Percentiles rank a stretch among this genome's conserved stretches.
phyloP scores from a whole-genome alignment of 768 basidiomycete genomes.

The Arthromyces matolae region DNA sequence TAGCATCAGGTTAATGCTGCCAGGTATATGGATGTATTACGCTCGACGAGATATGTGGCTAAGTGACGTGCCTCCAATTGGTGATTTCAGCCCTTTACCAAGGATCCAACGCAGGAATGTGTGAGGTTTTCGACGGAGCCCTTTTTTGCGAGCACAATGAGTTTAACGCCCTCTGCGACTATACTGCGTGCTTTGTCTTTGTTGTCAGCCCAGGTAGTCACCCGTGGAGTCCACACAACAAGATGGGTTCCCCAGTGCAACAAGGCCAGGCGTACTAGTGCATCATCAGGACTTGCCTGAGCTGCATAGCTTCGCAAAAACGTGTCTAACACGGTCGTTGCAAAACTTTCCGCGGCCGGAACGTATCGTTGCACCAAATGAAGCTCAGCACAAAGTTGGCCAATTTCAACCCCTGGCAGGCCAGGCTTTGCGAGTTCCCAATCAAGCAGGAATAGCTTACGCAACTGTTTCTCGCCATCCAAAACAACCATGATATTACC shows the following conservation, averaged over 20 bases:
- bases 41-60: too few relatives aligned
- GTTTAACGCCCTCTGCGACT: conserved; percentile 46
- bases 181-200: conserved; percentile 44
- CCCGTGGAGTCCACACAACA: conserved; percentile 46
- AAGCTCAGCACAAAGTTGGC: conserved; percentile 63
- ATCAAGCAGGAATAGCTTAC: conserved; percentile 50
- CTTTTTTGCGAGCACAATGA: conserved; percentile 33
- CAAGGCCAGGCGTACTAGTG: conserved; percentile 33
- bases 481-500: conserved; percentile 57
- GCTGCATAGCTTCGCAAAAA: conserved; percentile 46
- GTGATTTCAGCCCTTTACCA: conserved; percentile 4
- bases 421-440: conserved; percentile 65
- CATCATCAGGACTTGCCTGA: conserved; percentile 20
- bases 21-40: too few relatives aligned
- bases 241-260: conserved; percentile 55
- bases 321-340: conserved; percentile 33
- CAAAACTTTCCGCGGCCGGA: conserved; percentile 33
- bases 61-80: too few relatives aligned
- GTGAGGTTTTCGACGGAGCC: conserved; percentile 24
- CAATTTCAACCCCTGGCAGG: conserved; percentile 54
- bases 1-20: too few relatives aligned
- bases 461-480: conserved; percentile 29
- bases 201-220: conserved; percentile 42
- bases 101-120: conserved; percentile 25
- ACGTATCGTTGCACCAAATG: conserved; percentile 46